A percentile compares a stretch with the other conserved stretches of the same genome.
Conservation (phyloP, 306 rosid species). For the Nissolia schottii region DNA sequence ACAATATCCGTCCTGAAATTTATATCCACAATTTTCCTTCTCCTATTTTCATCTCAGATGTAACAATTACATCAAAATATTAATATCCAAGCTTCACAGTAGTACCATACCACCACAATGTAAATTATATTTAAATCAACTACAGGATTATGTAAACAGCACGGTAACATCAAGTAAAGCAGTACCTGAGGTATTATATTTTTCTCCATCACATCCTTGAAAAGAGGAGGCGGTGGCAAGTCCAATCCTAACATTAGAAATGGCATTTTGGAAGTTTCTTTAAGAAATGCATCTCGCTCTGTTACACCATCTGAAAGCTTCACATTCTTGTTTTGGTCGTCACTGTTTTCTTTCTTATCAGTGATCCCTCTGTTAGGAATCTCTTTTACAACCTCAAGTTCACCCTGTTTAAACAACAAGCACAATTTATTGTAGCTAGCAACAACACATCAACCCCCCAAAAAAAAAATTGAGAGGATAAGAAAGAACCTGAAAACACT, state of each 20-base stretch:
- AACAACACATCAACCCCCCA: conserved; percentile 12
- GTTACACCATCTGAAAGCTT: conserved; percentile 46
- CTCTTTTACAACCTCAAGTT: conserved; percentile 92
- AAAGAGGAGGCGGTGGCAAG: conserved; percentile 97
- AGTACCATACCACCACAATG: not conserved
- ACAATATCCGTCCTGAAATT: not conserved
- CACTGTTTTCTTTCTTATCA: conserved; percentile 59
- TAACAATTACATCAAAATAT: conserved; percentile 2
- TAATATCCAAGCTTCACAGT: conserved; percentile 1
- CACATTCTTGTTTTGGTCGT: conserved; percentile 30
- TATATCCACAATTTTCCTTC: not conserved
- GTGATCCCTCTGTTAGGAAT: conserved; percentile 52
- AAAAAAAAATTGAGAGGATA: conserved; percentile 8
- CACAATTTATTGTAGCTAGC: conserved; percentile 5
- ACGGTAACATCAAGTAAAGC: not conserved
- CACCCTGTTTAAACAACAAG: conserved; percentile 56
- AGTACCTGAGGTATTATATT: conserved; percentile 96
- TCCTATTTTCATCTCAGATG: not conserved
- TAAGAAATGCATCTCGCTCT: conserved; percentile 33
- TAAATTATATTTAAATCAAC: not conserved
- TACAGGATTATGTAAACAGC: not conserved
- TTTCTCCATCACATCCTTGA: conserved; percentile 98
- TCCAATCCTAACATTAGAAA: conserved; percentile 97
- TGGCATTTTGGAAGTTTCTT: conserved; percentile 77
- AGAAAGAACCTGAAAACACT: conserved; percentile 79